Evolutionary conservation across 257 asterid genomes (phyloP).

Genomic region (Echites panduratus): DNA sequence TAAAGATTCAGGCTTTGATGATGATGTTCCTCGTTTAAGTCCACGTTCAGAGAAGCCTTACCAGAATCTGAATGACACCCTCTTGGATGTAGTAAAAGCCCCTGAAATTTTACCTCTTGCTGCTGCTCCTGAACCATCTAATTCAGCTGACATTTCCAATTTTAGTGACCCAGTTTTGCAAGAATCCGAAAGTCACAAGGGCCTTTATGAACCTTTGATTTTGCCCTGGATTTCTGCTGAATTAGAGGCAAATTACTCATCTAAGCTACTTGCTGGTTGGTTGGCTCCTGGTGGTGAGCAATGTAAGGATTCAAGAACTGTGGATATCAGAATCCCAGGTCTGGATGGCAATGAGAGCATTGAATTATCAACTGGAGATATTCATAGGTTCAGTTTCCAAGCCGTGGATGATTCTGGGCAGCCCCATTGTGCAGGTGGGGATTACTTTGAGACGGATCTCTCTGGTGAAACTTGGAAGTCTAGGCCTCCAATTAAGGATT

Average conservation of each 20-base stretch:
- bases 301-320: constrained; percentile 60
- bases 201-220: constrained; percentile 16
- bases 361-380: constrained; percentile 49
- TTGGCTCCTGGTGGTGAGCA: constrained; percentile 63
- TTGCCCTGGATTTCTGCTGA: constrained; percentile 59
- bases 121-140: constrained; percentile 16
- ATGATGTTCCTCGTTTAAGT: constrained; percentile 23
- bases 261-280: constrained; percentile 50
- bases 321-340: constrained; percentile 37
- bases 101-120: constrained; percentile 18
- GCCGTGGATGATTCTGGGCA: constrained; percentile 66
- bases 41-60: constrained; percentile 15
- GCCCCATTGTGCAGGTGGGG: constrained; percentile 80
- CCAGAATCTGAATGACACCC: constrained; percentile 27
- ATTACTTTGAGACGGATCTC: constrained; percentile 78
- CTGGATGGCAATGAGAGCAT: constrained; percentile 41
- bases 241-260: constrained; percentile 54
- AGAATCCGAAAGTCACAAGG: constrained; percentile 13
- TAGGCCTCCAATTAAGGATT: constrained; percentile 71
- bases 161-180: constrained; percentile 22
- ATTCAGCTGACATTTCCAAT: constrained; percentile 20
- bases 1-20: constrained; percentile 32
- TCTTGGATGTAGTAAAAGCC: constrained; percentile 22
- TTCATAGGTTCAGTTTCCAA: constrained; percentile 67
- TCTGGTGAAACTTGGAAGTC: constrained; percentile 82